Percentiles rank a stretch among this genome's conserved stretches.
phyloP scores from a whole-genome alignment of 495 filamentous ascomycete genomes.

The Penicillium taxi region DNA sequence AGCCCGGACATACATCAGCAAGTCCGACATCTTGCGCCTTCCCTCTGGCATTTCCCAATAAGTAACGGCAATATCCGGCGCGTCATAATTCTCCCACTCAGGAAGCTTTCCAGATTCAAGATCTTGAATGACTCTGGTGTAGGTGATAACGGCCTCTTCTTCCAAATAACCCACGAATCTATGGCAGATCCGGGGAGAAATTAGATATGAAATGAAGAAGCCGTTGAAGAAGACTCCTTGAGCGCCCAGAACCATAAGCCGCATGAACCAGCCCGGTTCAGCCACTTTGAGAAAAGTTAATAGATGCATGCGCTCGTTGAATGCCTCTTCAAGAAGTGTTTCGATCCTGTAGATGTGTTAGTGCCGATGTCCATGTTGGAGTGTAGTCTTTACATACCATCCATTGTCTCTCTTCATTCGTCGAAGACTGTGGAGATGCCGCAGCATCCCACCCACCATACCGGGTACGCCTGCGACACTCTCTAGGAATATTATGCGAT shows the following conservation, averaged over 20 bases:
- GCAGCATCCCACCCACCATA: conserved; percentile 91
- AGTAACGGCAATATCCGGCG: conserved; percentile 77
- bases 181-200: conserved; percentile 84
- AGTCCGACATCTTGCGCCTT: conserved; percentile 71
- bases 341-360: conserved; percentile 56
- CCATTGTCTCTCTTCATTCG: conserved; percentile 88
- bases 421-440: conserved; percentile 76
- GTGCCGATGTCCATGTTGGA: background rate
- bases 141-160: conserved; percentile 94
- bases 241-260: conserved; percentile 72
- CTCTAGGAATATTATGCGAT: conserved; percentile 86
- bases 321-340: conserved; percentile 85
- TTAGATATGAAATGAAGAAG: conserved; percentile 81
- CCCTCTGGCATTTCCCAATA: conserved; percentile 95
- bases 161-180: conserved; percentile 96
- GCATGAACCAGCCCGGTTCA: conserved; percentile 85
- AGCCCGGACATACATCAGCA: conserved; percentile 80
- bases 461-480: conserved; percentile 91
- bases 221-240: conserved; percentile 90
- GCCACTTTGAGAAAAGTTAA: conserved; percentile 90
- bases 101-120: conserved; percentile 77
- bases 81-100: conserved; percentile 68
- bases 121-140: conserved; percentile 78
- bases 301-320: conserved; percentile 95
- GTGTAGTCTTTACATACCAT: conserved; percentile 47